phyloP scores from a whole-genome alignment of 2,329 filamentous ascomycete genomes.

The Ophiostoma angusticollis region DNA sequence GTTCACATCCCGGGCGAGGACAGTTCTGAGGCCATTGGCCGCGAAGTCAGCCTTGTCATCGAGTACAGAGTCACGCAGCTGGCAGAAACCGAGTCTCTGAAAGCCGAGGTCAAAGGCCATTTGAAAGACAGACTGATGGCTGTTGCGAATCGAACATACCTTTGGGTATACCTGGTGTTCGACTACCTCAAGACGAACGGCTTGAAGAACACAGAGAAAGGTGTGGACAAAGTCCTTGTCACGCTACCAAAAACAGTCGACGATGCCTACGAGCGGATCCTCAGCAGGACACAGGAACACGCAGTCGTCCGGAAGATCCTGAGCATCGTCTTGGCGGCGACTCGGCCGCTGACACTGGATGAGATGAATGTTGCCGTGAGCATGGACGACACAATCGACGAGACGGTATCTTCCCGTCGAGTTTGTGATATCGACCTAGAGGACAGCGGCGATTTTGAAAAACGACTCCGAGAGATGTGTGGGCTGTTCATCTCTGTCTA shows the following conservation, averaged over 20 bases:
- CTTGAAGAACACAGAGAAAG: slow-evolving; percentile 9
- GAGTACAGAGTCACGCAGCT: slow-evolving; percentile 1
- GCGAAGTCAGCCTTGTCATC: slow-evolving; percentile 8
- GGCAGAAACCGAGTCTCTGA: not conserved
- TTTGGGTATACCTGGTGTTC: slow-evolving; percentile 26
- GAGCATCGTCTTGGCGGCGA: slow-evolving; percentile 18
- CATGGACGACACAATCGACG: slow-evolving; percentile 1
- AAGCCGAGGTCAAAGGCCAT: slow-evolving; percentile 1
- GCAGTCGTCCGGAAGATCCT: slow-evolving; percentile 13
- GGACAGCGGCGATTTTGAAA: slow-evolving; percentile 12
- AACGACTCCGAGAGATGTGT: slow-evolving; percentile 16
- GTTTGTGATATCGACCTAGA: slow-evolving; percentile 16
- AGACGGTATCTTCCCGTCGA: not conserved
- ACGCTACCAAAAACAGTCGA: slow-evolving; percentile 16
- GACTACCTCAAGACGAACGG: not conserved
- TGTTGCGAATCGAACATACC: slow-evolving; percentile 22
- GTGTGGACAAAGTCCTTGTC: slow-evolving; percentile 11
- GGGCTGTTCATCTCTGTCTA: slow-evolving; percentile 20
- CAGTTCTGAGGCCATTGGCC: slow-evolving; percentile 5
- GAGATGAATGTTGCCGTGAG: slow-evolving; percentile 21
- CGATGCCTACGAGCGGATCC: slow-evolving; percentile 14
- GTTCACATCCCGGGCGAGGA: slow-evolving; percentile 9
- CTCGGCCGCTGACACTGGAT: slow-evolving; percentile 16
- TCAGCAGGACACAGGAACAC: slow-evolving; percentile 11
- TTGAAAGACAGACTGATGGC: slow-evolving; percentile 14